These are phyloP conservation scores for Daldinia loculata DNA, from an alignment of 495 filamentous ascomycete genomes.

Conservation along the genomic window DNA sequence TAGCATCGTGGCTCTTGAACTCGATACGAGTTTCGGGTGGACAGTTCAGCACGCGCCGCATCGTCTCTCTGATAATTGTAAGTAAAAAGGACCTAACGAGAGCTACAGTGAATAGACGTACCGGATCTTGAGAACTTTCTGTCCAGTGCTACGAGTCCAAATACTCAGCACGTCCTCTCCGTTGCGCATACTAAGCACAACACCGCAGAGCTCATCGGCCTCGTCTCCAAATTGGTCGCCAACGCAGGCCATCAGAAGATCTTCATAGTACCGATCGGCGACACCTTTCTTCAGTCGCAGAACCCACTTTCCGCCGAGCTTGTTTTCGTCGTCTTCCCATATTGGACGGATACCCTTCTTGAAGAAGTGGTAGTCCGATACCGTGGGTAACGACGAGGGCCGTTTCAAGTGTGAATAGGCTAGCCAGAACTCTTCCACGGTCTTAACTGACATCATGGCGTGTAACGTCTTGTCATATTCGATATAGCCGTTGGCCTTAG, in stretches of 20 bases:
- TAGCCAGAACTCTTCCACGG: constrained; percentile 92
- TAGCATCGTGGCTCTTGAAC: constrained; percentile 90
- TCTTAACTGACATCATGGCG: constrained; percentile 79
- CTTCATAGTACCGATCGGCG: constrained; percentile 97
- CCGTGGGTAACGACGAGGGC: constrained; percentile 85
- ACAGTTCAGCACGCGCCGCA: constrained; percentile 86
- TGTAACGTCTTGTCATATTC: constrained; percentile 98
- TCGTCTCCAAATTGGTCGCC: constrained; percentile 96
- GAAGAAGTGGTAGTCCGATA: constrained; percentile 98
- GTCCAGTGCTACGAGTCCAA: constrained; percentile 92
- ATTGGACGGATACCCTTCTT: constrained; percentile 96
- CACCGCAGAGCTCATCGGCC: constrained; percentile 92
- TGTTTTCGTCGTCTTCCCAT: constrained; percentile 99
- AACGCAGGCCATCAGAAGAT: constrained; percentile 87
- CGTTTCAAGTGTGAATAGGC: constrained; percentile 90
- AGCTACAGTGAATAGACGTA: constrained; percentile 57
- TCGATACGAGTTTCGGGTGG: constrained; percentile 89
- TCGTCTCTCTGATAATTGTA: constrained; percentile 73
- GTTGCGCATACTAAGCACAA: constrained; percentile 90
- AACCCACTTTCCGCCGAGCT: constrained; percentile 95
- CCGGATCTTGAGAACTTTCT: constrained; percentile 96
- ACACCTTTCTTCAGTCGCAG: constrained; percentile 96
- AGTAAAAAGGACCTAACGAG: constrained; percentile 18
- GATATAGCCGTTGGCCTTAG: constrained; percentile 84
- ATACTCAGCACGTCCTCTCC: constrained; percentile 97